These are phyloP conservation scores for Vitis rupestris DNA, from an alignment of 164 flowering plant species.

Conservation along the genomic window DNA sequence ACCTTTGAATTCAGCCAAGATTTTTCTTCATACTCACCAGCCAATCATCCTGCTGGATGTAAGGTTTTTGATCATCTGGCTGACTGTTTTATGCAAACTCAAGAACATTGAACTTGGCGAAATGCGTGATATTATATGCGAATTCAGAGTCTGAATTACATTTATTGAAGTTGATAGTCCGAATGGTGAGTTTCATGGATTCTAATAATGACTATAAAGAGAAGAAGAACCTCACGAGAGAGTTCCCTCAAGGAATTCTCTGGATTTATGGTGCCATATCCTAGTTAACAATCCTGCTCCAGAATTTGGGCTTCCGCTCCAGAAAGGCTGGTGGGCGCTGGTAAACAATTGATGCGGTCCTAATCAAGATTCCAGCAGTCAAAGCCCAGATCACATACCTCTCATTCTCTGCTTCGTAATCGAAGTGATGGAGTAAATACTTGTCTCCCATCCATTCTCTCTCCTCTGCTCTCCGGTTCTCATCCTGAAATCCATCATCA, in stretches of 20 bases:
- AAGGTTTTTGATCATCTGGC: too few relatives aligned
- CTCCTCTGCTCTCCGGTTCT: slow-evolving; percentile 63
- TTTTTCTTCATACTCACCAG: too few relatives aligned
- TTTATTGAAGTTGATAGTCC: too few relatives aligned
- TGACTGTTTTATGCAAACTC: too few relatives aligned
- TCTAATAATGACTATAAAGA: too few relatives aligned
- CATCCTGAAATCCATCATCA: slow-evolving; percentile 47
- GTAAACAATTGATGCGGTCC: slow-evolving; percentile 46
- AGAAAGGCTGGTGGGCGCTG: slow-evolving; percentile 44
- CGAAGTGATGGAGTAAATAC: slow-evolving; percentile 70
- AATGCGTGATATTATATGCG: too few relatives aligned
- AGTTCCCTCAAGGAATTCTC: too few relatives aligned
- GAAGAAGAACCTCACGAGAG: neutral
- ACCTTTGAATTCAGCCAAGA: too few relatives aligned
- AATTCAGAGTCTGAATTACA: too few relatives aligned
- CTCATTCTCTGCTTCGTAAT: slow-evolving; percentile 46
- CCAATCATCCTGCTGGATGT: too few relatives aligned
- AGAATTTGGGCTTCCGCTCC: slow-evolving; percentile 36
- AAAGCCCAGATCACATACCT: slow-evolving; percentile 75
- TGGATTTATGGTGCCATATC: neutral
- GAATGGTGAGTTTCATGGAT: too few relatives aligned
- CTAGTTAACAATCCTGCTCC: slow-evolving; percentile 20
- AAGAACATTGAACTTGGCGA: too few relatives aligned
- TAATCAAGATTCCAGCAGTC: slow-evolving; percentile 85
- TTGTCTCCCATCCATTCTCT: slow-evolving; percentile 66